Percentiles rank a stretch among this genome's conserved stretches.
Conservation (phyloP, 192 early-diverging fungal species). For the Coemansia interrupta region DNA sequence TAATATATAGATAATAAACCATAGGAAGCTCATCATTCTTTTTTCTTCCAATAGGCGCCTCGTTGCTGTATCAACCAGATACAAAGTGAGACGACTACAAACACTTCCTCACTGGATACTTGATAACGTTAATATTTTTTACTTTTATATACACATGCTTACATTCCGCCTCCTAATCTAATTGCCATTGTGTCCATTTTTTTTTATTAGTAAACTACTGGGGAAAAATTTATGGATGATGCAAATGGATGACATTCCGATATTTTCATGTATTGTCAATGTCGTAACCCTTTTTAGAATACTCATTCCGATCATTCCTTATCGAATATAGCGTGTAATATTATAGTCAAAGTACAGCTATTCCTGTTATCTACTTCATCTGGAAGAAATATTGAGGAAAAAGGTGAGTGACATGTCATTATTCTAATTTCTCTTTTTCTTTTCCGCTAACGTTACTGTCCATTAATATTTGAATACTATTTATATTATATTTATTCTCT, state of each 20-base stretch:
- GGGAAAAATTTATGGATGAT: background rate
- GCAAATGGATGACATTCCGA: background rate
- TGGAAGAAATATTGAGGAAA: background rate
- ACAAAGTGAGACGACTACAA: too few relatives aligned
- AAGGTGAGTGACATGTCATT: background rate
- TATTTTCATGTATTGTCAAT: background rate
- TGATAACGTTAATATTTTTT: background rate
- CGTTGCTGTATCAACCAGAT: too few relatives aligned
- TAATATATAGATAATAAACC: too few relatives aligned
- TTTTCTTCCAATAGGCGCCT: too few relatives aligned
- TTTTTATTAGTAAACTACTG: background rate
- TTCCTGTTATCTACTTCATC: background rate
- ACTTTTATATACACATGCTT: background rate
- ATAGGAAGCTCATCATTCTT: too few relatives aligned
- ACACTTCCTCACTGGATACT: too few relatives aligned
- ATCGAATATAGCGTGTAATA: background rate
- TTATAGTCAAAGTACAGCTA: background rate
- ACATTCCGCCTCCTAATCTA: background rate
- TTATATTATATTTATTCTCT: slow-evolving; percentile 1
- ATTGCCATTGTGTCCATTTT: background rate
- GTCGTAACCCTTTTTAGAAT: background rate
- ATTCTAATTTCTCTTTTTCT: background rate
- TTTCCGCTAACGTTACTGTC: background rate
- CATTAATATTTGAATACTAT: slow-evolving; percentile 3
- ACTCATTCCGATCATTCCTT: background rate